phyloP scores from a whole-genome alignment of 1,284 basidiomycete genomes.

The Golubevia pallescens region DNA sequence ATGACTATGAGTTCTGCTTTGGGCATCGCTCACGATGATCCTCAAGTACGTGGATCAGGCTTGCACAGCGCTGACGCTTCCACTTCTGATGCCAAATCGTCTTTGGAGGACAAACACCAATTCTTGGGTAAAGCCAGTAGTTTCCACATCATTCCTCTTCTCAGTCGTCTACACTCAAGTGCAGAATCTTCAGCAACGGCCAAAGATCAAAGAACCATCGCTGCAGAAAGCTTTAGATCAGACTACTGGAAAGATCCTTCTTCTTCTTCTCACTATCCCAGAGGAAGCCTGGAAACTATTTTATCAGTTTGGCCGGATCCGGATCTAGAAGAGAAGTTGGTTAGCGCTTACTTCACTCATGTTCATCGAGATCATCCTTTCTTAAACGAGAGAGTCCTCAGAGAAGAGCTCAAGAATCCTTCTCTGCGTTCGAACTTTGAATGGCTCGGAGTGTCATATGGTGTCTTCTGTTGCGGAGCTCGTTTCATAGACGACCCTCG shows the following conservation, averaged over 20 bases:
- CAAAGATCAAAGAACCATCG: constrained; percentile 11
- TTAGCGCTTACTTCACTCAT: constrained; percentile 39
- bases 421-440: constrained; percentile 25
- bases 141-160: constrained; percentile 34
- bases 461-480: constrained; percentile 37
- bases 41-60: no score
- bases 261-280: constrained; percentile 8
- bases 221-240: constrained; percentile 18
- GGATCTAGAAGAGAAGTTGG: constrained; percentile 30
- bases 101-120: constrained; percentile 11
- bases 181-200: constrained; percentile 25
- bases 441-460: constrained; percentile 25
- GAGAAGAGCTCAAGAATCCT: constrained; percentile 25
- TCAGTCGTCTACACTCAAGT: constrained; percentile 5
- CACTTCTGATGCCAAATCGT: neutral
- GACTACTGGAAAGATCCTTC: constrained; percentile 31
- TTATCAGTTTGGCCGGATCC: constrained; percentile 27
- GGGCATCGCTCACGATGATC: no score
- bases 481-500: constrained; percentile 22
- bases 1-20: no score
- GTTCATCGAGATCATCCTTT: constrained; percentile 34
- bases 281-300: neutral
- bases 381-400: constrained; percentile 35
- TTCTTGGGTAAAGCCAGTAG: constrained; percentile 46
- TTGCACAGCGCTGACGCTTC: no score